Percentiles rank a stretch among this genome's conserved stretches.
Evolutionary conservation across 2,329 filamentous ascomycete genomes (phyloP).

Genomic region (Cryphonectria japonica): DNA sequence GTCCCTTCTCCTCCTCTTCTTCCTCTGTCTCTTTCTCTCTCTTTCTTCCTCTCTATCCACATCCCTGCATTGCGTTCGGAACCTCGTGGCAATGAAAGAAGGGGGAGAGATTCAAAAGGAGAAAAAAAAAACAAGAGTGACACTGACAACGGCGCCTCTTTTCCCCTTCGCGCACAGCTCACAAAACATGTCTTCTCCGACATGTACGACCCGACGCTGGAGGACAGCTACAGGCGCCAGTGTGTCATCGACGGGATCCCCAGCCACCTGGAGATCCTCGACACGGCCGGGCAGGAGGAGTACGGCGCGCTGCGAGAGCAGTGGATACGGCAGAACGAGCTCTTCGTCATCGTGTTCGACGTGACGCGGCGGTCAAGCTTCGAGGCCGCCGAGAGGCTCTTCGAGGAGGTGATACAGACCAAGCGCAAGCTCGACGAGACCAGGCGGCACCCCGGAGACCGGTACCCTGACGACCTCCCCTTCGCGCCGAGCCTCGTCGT

Average conservation of each 20-base stretch:
- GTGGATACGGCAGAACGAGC: conserved; percentile 30
- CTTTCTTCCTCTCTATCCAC: not conserved
- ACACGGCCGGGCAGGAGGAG: conserved; percentile 29
- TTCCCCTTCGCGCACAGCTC: conserved; percentile 12
- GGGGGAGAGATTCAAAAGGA: not conserved
- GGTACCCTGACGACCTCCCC: conserved; percentile 17
- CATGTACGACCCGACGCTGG: conserved; percentile 29
- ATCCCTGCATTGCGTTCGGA: not conserved
- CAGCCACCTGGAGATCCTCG: conserved; percentile 27
- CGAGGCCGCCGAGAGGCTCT: conserved; percentile 27
- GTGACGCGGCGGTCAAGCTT: conserved; percentile 28
- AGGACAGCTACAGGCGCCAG: conserved; percentile 28
- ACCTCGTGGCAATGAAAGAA: not conserved
- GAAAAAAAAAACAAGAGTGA: not conserved
- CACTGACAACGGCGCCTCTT: not conserved
- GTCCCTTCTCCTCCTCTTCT: not conserved
- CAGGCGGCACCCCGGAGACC: conserved; percentile 10
- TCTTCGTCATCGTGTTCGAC: conserved; percentile 28
- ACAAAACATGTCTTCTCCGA: conserved; percentile 29
- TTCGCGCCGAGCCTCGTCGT: conserved; percentile 26
- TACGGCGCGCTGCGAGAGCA: conserved; percentile 29
- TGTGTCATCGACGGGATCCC: conserved; percentile 27
- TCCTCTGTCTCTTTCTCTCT: not conserved
- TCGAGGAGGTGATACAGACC: conserved; percentile 25
- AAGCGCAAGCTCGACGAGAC: conserved; percentile 23